Evolutionary conservation across 2,329 filamentous ascomycete species (phyloP), one percentile per base, ranked within the genome.

Genomic region (Diaporthe aspalathi): DNA sequence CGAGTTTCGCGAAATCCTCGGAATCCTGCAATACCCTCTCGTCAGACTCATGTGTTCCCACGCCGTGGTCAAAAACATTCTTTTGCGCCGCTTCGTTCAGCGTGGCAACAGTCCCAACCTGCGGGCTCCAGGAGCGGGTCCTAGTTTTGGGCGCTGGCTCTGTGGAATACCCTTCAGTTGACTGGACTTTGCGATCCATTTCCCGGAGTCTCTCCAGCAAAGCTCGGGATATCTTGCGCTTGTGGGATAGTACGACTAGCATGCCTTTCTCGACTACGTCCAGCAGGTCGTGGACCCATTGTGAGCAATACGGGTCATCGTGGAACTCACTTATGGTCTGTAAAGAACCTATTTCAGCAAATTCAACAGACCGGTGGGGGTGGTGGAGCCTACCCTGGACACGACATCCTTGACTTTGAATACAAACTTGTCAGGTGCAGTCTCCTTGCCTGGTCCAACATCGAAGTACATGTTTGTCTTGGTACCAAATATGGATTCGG

Each of bases 321-420:
- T 70, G 68, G n/a, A 67, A 62, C 20, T 67, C 40, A 24, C 62
- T 50, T 22, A 70, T 57, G 14, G 40, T 70, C 68, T 70, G 11
- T 32, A 9, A 9, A 9, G 5, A 9, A 35, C 32, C 32, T 9
- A 5, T 7, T 2, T 62, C 11, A 32, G 40, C 27, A 4, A 32
- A 0, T 12, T 16, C 1, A 7, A 12, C 12, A 16, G 2, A 50
- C 0, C 22, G 2, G 0, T 50, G 5, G 24, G 22, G 16, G 3
- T 27, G 2, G 2, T 22, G 17, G 27, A 32, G 17, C 56, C n/a
- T 43, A 45, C 68, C 62, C 2, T 70, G 1, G 62, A 60, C 11
- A 70, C 68, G 4, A n/a, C 45, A 24, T 67, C 62, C 20, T 70
- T 70, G 8, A 70, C 52, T 24, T 27, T 67, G n/a, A 70, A 70